Evolutionary conservation across 2,329 filamentous ascomycete genomes (phyloP).

Genomic region (Claviceps sp.): DNA sequence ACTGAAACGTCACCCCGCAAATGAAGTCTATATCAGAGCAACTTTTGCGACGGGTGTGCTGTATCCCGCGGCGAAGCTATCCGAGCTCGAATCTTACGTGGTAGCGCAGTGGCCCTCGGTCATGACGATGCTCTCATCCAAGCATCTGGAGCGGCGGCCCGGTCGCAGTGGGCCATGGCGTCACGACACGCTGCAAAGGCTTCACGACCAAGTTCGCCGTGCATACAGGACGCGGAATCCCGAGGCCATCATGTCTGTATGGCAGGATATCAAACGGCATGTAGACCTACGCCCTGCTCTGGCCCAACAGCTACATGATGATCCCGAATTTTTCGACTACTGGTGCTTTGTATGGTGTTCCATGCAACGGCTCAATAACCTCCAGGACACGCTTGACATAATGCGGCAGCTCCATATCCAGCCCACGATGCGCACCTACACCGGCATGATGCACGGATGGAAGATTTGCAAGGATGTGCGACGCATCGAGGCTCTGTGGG

Average conservation of each 20-base stretch:
- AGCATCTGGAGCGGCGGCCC: conserved; percentile 12
- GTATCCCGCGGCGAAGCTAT: conserved; percentile 10
- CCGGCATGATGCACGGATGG: conserved; percentile 59
- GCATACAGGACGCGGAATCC: conserved; percentile 18
- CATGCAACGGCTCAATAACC: conserved; percentile 13
- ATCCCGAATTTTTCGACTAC: conserved; percentile 24
- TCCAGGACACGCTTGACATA: conserved; percentile 25
- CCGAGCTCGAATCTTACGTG: conserved; percentile 15
- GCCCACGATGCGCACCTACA: conserved; percentile 55
- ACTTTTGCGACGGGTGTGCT: conserved; percentile 9
- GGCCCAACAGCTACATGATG: conserved; percentile 16
- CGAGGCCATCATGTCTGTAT: conserved; percentile 17
- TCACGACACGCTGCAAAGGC: conserved; percentile 5
- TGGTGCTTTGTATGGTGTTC: conserved; percentile 28
- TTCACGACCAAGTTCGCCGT: conserved; percentile 17
- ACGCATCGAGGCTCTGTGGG: conserved; percentile 56
- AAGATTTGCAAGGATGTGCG: conserved; percentile 41
- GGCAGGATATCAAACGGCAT: conserved; percentile 18
- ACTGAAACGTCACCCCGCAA: conserved; percentile 10
- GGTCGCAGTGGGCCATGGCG: not conserved
- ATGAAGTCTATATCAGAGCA: conserved; percentile 9
- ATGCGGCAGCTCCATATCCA: conserved; percentile 35
- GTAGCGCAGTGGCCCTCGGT: conserved; percentile 16
- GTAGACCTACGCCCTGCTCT: conserved; percentile 14
- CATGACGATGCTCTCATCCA: conserved; percentile 11